Conservation (phyloP, 345 rosid genomes). For the Salix udensis region DNA sequence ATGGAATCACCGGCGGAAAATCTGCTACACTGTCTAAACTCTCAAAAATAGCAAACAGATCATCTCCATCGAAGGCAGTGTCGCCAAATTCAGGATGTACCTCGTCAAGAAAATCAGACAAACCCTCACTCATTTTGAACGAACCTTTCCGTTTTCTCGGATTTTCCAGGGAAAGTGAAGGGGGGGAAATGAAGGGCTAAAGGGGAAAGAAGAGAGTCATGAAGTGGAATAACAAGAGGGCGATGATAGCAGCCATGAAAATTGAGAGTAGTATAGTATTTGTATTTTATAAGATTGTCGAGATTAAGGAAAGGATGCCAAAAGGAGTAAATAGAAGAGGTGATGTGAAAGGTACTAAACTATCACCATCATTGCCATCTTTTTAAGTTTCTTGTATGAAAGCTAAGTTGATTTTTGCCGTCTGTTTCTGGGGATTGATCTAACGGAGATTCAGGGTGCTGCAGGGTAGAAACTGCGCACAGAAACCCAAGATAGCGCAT, state of each 20-base stretch:
- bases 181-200: conserved; percentile 9
- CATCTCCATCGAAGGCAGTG: conserved; percentile 54
- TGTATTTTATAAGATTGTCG: conserved; percentile 8
- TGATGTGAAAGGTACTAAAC: conserved; percentile 55
- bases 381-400: not conserved
- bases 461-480: not conserved
- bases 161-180: conserved; percentile 3
- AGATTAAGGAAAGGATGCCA: conserved; percentile 27
- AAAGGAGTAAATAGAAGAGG: conserved; percentile 38
- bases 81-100: conserved; percentile 46
- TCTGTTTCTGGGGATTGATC: conserved; percentile 4
- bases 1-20: conserved; percentile 43
- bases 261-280: not conserved
- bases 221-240: not conserved
- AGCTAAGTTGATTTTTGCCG: conserved; percentile 5
- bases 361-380: conserved; percentile 49
- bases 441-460: conserved; percentile 9
- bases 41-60: conserved; percentile 71
- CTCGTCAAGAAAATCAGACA: conserved; percentile 50
- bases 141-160: not conserved
- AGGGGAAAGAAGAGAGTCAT: conserved; percentile 1
- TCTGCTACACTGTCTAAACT: conserved; percentile 58
- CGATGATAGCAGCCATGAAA: not conserved
- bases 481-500: conserved; percentile 8
- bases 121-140: conserved; percentile 37